A percentile compares a stretch with the other conserved stretches of the same genome.
Evolutionary conservation across 2,329 filamentous ascomycete species (phyloP).

Genomic region (Pleurostoma richardsiae): DNA sequence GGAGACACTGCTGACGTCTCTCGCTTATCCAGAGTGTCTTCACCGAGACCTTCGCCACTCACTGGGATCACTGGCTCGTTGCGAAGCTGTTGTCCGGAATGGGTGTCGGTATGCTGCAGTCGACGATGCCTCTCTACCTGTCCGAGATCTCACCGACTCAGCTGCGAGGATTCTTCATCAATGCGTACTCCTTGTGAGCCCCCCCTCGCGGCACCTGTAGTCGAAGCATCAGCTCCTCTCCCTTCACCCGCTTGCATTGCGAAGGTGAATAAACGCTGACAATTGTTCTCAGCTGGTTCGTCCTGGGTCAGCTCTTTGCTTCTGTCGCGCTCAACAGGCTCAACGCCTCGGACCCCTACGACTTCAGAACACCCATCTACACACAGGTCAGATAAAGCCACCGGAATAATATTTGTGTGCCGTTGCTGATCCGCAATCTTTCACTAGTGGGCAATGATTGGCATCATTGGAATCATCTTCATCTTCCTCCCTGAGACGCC

Average conservation of each 20-base stretch:
- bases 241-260: too few species aligned
- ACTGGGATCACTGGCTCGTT: conserved; percentile 32
- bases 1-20: not conserved
- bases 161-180: conserved; percentile 29
- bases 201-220: not conserved
- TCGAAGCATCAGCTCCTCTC: not conserved
- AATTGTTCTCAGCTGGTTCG: conserved; percentile 29
- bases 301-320: conserved; percentile 34
- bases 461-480: conserved; percentile 27
- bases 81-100: conserved; percentile 23
- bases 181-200: conserved; percentile 29
- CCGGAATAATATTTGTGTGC: not conserved
- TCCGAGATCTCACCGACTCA: conserved; percentile 32
- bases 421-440: not conserved
- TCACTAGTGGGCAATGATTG: conserved; percentile 34
- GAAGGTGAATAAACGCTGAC: not conserved
- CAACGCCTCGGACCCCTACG: conserved; percentile 19
- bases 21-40: conserved; percentile 19
- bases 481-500: conserved; percentile 29
- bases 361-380: conserved; percentile 32
- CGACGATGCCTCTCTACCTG: conserved; percentile 31
- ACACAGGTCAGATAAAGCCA: conserved; percentile 22
- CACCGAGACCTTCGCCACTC: conserved; percentile 26
- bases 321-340: conserved; percentile 32
- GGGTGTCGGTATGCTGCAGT: conserved; percentile 33